Base-by-base conservation (phyloP, 2,329 filamentous ascomycete species). In the Xylariomycetidae sp. region DNA sequence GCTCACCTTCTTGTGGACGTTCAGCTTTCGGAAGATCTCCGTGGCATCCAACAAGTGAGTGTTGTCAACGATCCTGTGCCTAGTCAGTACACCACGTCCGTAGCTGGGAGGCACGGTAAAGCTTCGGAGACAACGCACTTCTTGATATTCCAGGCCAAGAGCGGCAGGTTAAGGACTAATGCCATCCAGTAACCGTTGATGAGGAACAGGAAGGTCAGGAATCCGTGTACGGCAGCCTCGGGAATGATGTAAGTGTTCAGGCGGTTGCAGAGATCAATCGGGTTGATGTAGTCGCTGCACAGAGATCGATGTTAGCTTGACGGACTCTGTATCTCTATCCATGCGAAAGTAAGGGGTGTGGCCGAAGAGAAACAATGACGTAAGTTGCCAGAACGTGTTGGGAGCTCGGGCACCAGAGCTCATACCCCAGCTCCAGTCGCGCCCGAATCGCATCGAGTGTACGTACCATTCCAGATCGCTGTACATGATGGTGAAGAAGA, bases 401-500 rank as follows among this genome's bases (percentile, higher is more conserved):
- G 33, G 37, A 39, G 34, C 29, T 19, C 22, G 18, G 26, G 31
- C n/a, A n/a, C n/a, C n/a, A n/a, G n/a, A n/a, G n/a, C n/a, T n/a
- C n/a, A n/a, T n/a, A n/a, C n/a, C n/a, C n/a, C n/a, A n/a, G n/a
- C n/a, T n/a, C n/a, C n/a, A 35, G 19, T 31, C 17, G 32, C 29
- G 30, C 10, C n/a, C n/a, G 23, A 17, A 22, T 31, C n/a, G 9
- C 7, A 18, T 15, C 10, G 25, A 9, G 26, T 19, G 15, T 26
- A 73, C 85, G 57, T 71, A 94, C 89, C 92, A 98, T 83, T 98
- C 92, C 56, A 98, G 69, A 75, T 98, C 92, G 66, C 87, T 95
- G 71, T 96, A 98, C 93, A 98, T 98, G 60, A 98, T 98, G 38
- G 92, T 98, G 72, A 98, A 98, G 77, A 98, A 98, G 54, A 98